Evolutionary conservation across 2,329 filamentous ascomycete genomes (phyloP), one percentile per base, ranked within the genome.

Genomic region (Fusarium secorum): DNA sequence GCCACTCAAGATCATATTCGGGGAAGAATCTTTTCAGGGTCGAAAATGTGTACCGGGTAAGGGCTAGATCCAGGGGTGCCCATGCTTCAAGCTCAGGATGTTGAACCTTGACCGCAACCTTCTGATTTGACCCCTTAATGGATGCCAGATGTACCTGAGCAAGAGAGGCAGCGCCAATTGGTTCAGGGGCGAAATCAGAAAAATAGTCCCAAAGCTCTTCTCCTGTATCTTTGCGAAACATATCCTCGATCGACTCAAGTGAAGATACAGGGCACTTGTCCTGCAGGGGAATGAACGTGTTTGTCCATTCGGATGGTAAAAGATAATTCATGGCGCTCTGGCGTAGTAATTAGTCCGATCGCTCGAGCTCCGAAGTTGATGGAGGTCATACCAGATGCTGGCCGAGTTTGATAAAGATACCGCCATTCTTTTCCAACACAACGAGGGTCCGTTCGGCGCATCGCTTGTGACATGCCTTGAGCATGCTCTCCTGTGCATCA

Each of bases 351-450:
- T 64, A 79, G 77, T 51, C 39, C 24, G 30, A 36, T 48, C 52
- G 26, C 26, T 48, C 36, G 26, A 49, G 24, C 20, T 30, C 20
- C 11, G 28, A 36, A 44, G 20, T 18, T 26, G 36, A 52, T 26
- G 13, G 35, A 26, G 30, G 38, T 53, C 82, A 44, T 85, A 91
- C 90, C 81, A 99, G 81, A 82, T 99, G 96, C 77, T 99, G 96
- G 11, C 96, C 96, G 41, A 99, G 85, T 82, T 99, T 99, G 80
- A 99, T 98, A 76, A 98, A 99, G 70, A 99, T 97, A 32, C 95
- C 97, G 30, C 97, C 96, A 80, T 98, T 98, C 85, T 93, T 94
- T 85, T 99, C 96, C 71, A 98, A 83, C 4, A 97, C 95, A 62
- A 87, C 88, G 44, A 98, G 84, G 2, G 96, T 98, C 68, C 96